A percentile compares a stretch with the other conserved stretches of the same genome.
Conservation (phyloP, 1,284 basidiomycete genomes). For the Schizopora paradoxa region DNA sequence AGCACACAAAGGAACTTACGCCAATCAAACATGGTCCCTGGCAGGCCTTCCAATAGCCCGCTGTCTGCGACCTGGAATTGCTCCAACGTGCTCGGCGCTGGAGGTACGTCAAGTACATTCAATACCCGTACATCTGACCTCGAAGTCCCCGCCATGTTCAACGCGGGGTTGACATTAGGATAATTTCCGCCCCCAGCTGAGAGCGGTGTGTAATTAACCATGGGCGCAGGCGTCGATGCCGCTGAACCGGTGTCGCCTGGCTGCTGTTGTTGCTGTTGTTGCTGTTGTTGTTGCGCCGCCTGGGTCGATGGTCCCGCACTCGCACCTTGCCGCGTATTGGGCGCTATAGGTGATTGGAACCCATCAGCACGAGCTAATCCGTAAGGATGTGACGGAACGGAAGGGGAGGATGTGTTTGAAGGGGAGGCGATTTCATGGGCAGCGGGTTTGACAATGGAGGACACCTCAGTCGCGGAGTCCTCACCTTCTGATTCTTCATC, state of each 20-base stretch:
- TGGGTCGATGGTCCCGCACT: too few relatives aligned
- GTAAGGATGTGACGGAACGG: constrained; percentile 16
- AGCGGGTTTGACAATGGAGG: constrained; percentile 13
- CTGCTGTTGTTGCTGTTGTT: constrained; percentile 16
- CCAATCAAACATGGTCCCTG: constrained; percentile 86
- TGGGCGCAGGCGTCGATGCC: constrained; percentile 25
- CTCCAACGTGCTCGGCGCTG: constrained; percentile 48
- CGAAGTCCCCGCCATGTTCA: constrained; percentile 40
- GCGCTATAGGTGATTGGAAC: too few relatives aligned
- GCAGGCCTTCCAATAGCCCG: constrained; percentile 73
- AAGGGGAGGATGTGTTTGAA: constrained; percentile 24
- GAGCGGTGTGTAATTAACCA: constrained; percentile 56
- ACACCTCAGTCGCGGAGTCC: constrained; percentile 31
- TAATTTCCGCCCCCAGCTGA: constrained; percentile 28
- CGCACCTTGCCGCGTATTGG: too few relatives aligned
- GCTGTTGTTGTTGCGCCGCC: constrained; percentile 14
- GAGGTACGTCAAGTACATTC: constrained; percentile 62
- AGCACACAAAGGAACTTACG: constrained; percentile 40
- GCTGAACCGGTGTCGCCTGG: constrained; percentile 1
- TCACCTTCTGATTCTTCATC: constrained; percentile 49
- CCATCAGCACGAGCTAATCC: too few relatives aligned
- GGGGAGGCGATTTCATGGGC: constrained; percentile 25
- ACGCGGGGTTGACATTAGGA: constrained; percentile 21
- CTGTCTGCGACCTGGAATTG: constrained; percentile 65
- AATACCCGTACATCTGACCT: constrained; percentile 73